Evolutionary conservation across 345 rosid species (phyloP).

Genomic region (Syzygium grande): DNA sequence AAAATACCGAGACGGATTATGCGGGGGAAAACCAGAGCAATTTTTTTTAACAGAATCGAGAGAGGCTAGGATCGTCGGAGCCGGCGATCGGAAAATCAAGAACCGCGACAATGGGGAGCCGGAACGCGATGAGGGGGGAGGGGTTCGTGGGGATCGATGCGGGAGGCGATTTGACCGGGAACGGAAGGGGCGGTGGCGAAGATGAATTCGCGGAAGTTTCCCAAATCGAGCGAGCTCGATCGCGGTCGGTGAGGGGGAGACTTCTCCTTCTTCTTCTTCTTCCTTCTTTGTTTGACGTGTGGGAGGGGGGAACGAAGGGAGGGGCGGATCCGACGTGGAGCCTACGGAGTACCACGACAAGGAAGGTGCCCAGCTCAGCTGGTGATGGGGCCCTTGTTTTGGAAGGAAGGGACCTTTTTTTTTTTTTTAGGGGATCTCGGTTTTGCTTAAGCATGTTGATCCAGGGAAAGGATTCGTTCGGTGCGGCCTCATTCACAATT

Average conservation of each 20-base stretch:
- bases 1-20: too few species aligned
- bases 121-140: background rate
- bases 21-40: too few species aligned
- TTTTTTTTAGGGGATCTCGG: background rate
- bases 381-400: background rate
- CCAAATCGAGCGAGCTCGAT: too few species aligned
- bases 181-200: background rate
- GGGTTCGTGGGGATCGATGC: background rate
- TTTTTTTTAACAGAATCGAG: too few species aligned
- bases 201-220: background rate
- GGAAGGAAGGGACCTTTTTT: background rate
- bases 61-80: background rate
- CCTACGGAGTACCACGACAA: background rate
- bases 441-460: background rate
- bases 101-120: background rate
- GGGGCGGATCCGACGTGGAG: background rate
- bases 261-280: too few species aligned
- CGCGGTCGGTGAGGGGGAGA: too few species aligned
- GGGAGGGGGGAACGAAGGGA: background rate
- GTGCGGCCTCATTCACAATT: background rate
- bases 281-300: background rate
- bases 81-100: background rate
- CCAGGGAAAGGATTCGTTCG: background rate
- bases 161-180: background rate
- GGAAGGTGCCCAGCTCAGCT: background rate